Conservation (phyloP, 352 stramenopile species). For the Globisporangium cystogenes region DNA sequence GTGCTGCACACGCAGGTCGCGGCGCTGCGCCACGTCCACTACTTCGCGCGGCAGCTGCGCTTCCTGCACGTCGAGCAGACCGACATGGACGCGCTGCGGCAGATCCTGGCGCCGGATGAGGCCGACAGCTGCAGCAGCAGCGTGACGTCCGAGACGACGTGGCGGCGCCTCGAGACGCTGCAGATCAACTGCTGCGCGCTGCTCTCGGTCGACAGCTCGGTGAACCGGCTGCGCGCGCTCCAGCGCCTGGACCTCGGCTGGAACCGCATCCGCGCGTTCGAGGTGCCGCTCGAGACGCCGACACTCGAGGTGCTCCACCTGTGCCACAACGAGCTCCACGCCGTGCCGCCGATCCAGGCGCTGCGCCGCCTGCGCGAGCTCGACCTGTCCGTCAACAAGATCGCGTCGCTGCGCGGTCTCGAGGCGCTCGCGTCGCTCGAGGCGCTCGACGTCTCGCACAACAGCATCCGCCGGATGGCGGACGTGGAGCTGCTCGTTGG, state of each 20-base stretch:
- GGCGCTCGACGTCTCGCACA: slow-evolving; percentile 68
- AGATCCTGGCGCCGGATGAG: slow-evolving; percentile 38
- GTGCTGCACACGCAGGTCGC: slow-evolving; percentile 38
- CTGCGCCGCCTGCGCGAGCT: slow-evolving; percentile 38
- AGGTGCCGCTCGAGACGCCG: slow-evolving; percentile 17
- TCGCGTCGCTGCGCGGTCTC: slow-evolving; percentile 48
- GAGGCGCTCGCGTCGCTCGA: slow-evolving; percentile 38
- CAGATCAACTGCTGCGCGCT: slow-evolving; percentile 68
- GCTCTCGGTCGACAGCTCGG: slow-evolving; percentile 36
- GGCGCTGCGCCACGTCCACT: slow-evolving; percentile 51
- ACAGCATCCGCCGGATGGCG: slow-evolving; percentile 41
- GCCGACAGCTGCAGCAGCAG: not conserved
- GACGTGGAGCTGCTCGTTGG: slow-evolving; percentile 48
- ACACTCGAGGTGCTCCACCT: slow-evolving; percentile 51
- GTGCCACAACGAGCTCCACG: slow-evolving; percentile 59
- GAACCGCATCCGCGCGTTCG: slow-evolving; percentile 56
- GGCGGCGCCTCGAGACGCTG: slow-evolving; percentile 45
- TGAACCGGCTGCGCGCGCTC: slow-evolving; percentile 43
- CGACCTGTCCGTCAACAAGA: slow-evolving; percentile 65
- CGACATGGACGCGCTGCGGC: slow-evolving; percentile 28
- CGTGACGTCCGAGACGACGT: slow-evolving; percentile 7
- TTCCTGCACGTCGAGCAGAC: slow-evolving; percentile 72
- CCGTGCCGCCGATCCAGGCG: slow-evolving; percentile 36
- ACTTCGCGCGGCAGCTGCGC: slow-evolving; percentile 58
- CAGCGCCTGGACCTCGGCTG: slow-evolving; percentile 58